A percentile compares a stretch with the other conserved stretches of the same genome.
Evolutionary conservation across 2,329 filamentous ascomycete genomes (phyloP).

Genomic region (Fusarium sp.): DNA sequence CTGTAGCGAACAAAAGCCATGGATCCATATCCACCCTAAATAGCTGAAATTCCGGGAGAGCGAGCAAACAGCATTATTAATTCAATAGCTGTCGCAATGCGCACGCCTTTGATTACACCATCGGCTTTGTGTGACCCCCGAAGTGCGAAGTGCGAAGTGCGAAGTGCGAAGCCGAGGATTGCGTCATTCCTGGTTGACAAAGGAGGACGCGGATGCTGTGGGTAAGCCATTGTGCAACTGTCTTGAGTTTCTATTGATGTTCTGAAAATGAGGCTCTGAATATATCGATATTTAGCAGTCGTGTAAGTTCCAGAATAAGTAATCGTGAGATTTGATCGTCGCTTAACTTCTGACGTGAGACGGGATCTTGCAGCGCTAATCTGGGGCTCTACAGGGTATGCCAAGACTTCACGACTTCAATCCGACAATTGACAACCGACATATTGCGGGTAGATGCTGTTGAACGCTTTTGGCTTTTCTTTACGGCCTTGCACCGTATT

Average conservation of each 20-base stretch:
- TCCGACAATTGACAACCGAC: background rate
- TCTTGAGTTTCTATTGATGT: background rate
- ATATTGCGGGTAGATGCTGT: fast-evolving
- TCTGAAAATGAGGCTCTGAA: constrained; percentile 2
- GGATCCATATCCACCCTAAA: background rate
- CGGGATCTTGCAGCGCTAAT: constrained; percentile 15
- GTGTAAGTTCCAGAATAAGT: constrained; percentile 12
- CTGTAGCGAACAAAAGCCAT: background rate
- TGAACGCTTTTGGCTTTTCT: background rate
- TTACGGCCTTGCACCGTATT: background rate
- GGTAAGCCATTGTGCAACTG: constrained; percentile 1
- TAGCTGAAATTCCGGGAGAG: background rate
- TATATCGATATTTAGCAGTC: background rate
- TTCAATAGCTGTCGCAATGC: constrained; percentile 2
- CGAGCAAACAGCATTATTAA: constrained; percentile 21
- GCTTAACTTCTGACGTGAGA: constrained; percentile 33
- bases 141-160: constrained; percentile 20
- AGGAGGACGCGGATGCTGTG: background rate
- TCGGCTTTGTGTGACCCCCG: constrained; percentile 21
- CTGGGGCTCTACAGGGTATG: constrained; percentile 5
- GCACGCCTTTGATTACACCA: constrained; percentile 24
- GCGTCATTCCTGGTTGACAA: constrained; percentile 23
- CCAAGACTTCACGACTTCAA: background rate
- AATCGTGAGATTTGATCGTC: background rate
- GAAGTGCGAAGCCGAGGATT: background rate